phyloP scores from a whole-genome alignment of 192 early-diverging fungal genomes.

The Coemansia sp. region DNA sequence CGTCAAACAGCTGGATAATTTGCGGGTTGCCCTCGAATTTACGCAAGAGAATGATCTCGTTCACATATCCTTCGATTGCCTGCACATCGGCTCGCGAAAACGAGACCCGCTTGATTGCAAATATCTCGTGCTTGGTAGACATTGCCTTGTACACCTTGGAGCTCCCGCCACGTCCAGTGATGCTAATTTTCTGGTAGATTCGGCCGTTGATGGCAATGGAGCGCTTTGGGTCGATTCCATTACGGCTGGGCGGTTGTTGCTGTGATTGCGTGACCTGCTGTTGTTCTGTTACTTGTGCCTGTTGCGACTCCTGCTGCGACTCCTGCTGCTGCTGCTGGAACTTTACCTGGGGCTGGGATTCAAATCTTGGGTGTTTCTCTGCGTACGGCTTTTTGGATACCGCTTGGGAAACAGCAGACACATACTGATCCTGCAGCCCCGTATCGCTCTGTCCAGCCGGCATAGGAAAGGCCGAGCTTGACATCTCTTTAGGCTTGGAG shows the following conservation, averaged over 20 bases:
- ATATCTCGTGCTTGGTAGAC: conserved; percentile 60
- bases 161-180: conserved; percentile 82
- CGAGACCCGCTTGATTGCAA: conserved; percentile 83
- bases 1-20: conserved; percentile 80
- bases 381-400: conserved; percentile 8
- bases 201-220: conserved; percentile 47
- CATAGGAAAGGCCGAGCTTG: conserved; percentile 11
- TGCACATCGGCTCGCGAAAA: conserved; percentile 65
- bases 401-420: conserved; percentile 11
- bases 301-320: conserved; percentile 3
- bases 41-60: conserved; percentile 79
- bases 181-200: conserved; percentile 51
- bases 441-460: conserved; percentile 18
- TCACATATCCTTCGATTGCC: conserved; percentile 71
- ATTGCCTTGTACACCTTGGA: conserved; percentile 90
- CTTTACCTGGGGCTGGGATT: background rate
- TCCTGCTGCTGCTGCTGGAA: background rate
- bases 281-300: conserved; percentile 6
- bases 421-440: conserved; percentile 25
- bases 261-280: conserved; percentile 1
- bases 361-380: background rate
- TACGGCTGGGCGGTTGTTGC: conserved; percentile 1
- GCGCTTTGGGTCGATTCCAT: conserved; percentile 37
- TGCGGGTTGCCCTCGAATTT: conserved; percentile 61
- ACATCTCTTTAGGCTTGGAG: conserved; percentile 1